Base-by-base conservation (phyloP, 2,329 filamentous ascomycete genomes). In the Claviceps quebecensis region DNA sequence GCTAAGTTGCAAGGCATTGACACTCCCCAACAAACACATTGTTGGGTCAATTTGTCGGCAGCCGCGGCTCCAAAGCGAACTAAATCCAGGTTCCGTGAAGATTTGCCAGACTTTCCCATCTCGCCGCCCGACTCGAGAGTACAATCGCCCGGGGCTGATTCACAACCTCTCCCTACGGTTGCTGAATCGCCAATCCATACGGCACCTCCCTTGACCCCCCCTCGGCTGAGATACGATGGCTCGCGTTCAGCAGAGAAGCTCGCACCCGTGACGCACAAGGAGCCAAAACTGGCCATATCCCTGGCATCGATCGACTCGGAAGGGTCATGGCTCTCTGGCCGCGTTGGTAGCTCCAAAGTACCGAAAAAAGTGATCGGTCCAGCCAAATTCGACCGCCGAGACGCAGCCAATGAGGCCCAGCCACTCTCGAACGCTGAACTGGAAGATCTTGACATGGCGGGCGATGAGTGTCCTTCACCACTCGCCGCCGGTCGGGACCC, bases 221-320 rank as follows among this genome's bases (percentile, higher is more conserved):
- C 56, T 16, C 29, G 29, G 29, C 53, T 58, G 36, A 68, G 69
- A 41, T 69, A 76, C 54, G 73, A 75, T 67, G 47, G 73, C 4
- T 71, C 72, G 3, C 69, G 67, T 2, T 75, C 73, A 17, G 68
- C 66, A 9, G 68, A 71, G 51, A 65, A 64, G 37, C 70, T 69
- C 2, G 59, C 57, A 43, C 56, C 51, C 17, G 57, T 59, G 4
- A 60, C 61, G 22, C 81, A 76, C 5, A 80, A 73, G 17, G 82
- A 75, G 57, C 75, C 70, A 38, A 77, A 89, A 60, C 72, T 89
- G 62, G 87, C 89, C 34, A 84, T 90, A 65, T 97, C 91, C 0
- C 75, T 97, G 17, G 93, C 89, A 2, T 96, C 90, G 0, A 87
- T 97, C 53, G 93, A 96, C 62, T 96, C 90, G 0, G 93, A 98